phyloP scores from a whole-genome alignment of 345 rosid genomes.

The Arabidopsis thaliana region DNA sequence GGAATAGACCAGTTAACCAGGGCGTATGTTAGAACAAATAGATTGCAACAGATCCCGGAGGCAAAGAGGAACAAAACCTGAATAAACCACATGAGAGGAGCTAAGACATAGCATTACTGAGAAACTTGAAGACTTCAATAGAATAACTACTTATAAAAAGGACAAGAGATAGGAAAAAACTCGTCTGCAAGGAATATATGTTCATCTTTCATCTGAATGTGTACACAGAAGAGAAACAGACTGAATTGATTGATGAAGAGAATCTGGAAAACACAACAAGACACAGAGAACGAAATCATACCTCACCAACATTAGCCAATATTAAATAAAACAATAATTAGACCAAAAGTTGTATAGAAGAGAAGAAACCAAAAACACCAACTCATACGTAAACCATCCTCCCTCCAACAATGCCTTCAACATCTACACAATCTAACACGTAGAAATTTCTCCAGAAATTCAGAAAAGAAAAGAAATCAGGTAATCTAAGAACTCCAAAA shows the following conservation, averaged over 20 bases:
- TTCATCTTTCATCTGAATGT: neutral
- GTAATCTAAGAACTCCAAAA: too few relatives aligned
- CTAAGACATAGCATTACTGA: neutral
- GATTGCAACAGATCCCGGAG: too few relatives aligned
- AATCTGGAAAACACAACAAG: constrained; percentile 23
- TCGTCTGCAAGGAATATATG: neutral
- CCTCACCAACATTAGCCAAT: neutral
- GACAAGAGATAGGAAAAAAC: neutral
- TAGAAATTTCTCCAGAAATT: too few relatives aligned
- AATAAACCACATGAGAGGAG: neutral
- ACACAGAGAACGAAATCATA: constrained; percentile 1
- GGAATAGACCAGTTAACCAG: too few relatives aligned
- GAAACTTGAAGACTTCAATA: neutral
- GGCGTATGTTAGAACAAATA: too few relatives aligned
- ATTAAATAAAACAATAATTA: neutral
- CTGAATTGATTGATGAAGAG: neutral
- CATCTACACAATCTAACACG: too few relatives aligned
- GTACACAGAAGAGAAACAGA: neutral
- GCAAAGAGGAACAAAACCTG: neutral
- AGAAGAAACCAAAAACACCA: neutral
- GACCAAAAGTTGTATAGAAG: neutral
- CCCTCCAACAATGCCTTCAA: too few relatives aligned
- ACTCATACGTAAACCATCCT: too few relatives aligned
- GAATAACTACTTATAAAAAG: neutral
- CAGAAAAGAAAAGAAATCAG: too few relatives aligned